Conservation (phyloP, 257 asterid genomes). For the Lithospermum erythrorhizon region DNA sequence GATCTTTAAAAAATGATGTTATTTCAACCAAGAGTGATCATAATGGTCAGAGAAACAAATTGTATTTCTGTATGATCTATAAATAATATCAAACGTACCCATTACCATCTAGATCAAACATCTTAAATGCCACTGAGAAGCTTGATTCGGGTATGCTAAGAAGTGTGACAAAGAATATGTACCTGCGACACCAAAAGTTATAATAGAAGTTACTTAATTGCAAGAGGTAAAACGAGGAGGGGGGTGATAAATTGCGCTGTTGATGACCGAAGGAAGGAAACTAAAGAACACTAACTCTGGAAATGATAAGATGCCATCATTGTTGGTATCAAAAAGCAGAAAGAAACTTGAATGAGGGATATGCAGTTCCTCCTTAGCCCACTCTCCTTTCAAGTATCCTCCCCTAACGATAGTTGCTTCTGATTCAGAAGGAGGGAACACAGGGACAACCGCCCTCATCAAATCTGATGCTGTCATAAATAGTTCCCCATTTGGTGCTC, state of each 20-base stretch:
- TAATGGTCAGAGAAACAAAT: neutral
- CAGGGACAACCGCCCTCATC: slow-evolving; percentile 88
- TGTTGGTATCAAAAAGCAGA: slow-evolving; percentile 79
- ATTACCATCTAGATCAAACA: slow-evolving; percentile 67
- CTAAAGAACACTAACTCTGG: slow-evolving; percentile 50
- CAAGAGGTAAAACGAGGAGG: no score
- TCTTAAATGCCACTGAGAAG: slow-evolving; percentile 72
- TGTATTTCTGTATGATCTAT: neutral
- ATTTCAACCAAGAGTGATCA: neutral
- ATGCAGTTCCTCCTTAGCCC: slow-evolving; percentile 29
- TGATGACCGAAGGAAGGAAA: neutral
- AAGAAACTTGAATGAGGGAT: slow-evolving; percentile 72
- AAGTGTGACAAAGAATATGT: slow-evolving; percentile 76
- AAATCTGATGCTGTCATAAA: slow-evolving; percentile 78
- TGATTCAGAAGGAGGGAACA: slow-evolving; percentile 83
- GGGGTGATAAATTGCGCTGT: neutral
- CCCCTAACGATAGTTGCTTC: slow-evolving; percentile 35
- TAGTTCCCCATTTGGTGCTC: slow-evolving; percentile 49
- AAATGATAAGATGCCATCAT: slow-evolving; percentile 80
- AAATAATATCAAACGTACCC: slow-evolving; percentile 38
- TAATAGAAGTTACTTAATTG: no score
- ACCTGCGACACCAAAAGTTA: slow-evolving; percentile 28
- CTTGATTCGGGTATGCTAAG: slow-evolving; percentile 84
- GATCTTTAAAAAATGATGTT: no score
- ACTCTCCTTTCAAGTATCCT: slow-evolving; percentile 68